phyloP scores from a whole-genome alignment of 352 stramenopile species.

The Pythium apleroticum region DNA sequence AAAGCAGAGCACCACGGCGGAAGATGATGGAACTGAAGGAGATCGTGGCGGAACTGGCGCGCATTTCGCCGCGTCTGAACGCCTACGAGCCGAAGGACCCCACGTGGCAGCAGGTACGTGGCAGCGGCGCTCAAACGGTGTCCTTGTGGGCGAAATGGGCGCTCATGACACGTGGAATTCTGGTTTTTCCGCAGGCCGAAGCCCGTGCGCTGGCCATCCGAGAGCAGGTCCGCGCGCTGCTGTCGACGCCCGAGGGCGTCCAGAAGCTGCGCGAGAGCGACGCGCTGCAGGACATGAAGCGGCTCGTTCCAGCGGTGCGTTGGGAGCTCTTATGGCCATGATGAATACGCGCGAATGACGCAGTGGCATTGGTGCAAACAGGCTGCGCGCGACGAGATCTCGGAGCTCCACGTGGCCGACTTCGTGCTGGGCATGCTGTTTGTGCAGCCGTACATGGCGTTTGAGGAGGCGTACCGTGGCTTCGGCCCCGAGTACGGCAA shows the following conservation, averaged over 20 bases:
- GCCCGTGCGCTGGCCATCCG: conserved; percentile 45
- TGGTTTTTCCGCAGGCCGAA: conserved; percentile 41
- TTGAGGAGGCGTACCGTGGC: conserved; percentile 62
- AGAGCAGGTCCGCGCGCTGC: conserved; percentile 48
- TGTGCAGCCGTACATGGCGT: conserved; percentile 63
- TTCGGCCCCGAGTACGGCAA: conserved; percentile 81
- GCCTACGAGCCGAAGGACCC: conserved; percentile 54
- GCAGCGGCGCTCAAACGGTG: neutral
- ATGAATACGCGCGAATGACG: neutral
- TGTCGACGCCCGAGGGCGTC: conserved; percentile 56
- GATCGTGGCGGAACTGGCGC: conserved; percentile 52
- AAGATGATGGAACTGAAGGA: conserved; percentile 38
- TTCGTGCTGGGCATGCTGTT: conserved; percentile 84
- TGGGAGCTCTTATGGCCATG: neutral
- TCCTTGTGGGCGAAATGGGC: neutral
- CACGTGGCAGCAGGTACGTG: conserved; percentile 56
- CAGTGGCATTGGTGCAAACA: conserved; percentile 25
- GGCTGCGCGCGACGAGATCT: conserved; percentile 65
- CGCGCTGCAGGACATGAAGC: conserved; percentile 58
- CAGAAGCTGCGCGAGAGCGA: conserved; percentile 53
- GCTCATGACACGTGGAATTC: conserved; percentile 6
- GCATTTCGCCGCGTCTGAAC: conserved; percentile 51
- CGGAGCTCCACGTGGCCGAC: conserved; percentile 71
- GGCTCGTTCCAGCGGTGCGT: conserved; percentile 58
- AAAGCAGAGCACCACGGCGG: neutral